Percentiles rank a stretch among this genome's conserved stretches.
Conservation (phyloP, 1,284 basidiomycete species). For the Cryptococcus wingfieldii region DNA sequence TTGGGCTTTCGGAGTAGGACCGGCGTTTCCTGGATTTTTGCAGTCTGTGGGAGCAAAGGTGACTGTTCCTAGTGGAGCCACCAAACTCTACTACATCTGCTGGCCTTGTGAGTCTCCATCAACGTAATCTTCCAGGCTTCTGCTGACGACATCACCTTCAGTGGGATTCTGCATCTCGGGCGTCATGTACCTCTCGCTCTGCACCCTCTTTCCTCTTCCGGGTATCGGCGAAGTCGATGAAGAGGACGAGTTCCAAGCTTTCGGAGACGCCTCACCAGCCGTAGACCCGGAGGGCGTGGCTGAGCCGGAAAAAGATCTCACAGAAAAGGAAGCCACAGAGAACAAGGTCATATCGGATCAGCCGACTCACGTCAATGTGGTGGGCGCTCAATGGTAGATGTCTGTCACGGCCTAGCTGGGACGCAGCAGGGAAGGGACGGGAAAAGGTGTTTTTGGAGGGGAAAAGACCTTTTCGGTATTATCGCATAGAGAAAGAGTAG, state of each 20-base stretch:
- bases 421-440: no score
- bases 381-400: no score
- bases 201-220: conserved; percentile 29
- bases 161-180: conserved; percentile 41
- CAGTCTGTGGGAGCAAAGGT: conserved; percentile 28
- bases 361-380: no score
- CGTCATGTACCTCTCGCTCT: conserved; percentile 31
- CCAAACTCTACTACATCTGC: conserved; percentile 42
- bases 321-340: no score
- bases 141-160: conserved; percentile 1
- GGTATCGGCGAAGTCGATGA: conserved; percentile 34
- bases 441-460: no score
- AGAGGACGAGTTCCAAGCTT: conserved; percentile 36
- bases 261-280: conserved; percentile 10
- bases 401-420: no score
- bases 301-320: no score
- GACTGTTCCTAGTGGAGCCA: conserved; percentile 26
- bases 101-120: conserved; percentile 23
- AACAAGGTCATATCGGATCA: no score
- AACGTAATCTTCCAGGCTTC: not conserved
- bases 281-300: no score
- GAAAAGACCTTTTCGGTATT: no score
- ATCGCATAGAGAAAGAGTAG: no score
- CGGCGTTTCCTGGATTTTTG: conserved; percentile 45
- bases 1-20: conserved; percentile 45